phyloP scores from a whole-genome alignment of 2,329 filamentous ascomycete species.

The Cyphellophora attinorum region DNA sequence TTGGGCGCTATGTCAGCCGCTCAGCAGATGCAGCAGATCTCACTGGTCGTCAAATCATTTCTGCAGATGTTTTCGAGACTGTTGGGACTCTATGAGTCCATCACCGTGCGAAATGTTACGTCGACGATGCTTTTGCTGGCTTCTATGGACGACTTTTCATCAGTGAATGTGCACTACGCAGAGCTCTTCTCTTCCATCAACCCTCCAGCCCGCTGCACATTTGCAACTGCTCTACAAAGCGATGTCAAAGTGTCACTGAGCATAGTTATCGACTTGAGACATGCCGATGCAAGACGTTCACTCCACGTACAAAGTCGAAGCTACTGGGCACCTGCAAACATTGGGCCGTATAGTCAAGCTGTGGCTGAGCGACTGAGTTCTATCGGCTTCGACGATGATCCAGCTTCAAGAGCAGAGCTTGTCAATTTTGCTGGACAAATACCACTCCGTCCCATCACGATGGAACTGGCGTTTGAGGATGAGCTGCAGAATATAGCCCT shows the following conservation, averaged over 20 bases:
- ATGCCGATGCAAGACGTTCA: conserved; percentile 30
- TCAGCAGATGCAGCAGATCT: background rate
- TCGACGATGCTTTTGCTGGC: conserved; percentile 59
- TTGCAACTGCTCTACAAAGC: conserved; percentile 62
- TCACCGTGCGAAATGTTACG: conserved; percentile 25
- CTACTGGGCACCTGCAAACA: conserved; percentile 97
- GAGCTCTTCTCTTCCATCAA: conserved; percentile 66
- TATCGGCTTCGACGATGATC: background rate
- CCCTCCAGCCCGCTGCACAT: conserved; percentile 74
- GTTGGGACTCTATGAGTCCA: background rate
- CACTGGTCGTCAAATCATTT: background rate
- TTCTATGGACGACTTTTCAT: conserved; percentile 67
- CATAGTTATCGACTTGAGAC: conserved; percentile 33
- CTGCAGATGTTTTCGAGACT: background rate
- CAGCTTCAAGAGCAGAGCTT: conserved; percentile 24
- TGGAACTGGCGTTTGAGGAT: conserved; percentile 42
- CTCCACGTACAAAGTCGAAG: conserved; percentile 88
- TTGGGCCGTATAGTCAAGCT: conserved; percentile 92
- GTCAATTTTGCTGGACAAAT: conserved; percentile 84
- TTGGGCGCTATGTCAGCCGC: too few relatives aligned
- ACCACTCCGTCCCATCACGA: conserved; percentile 69
- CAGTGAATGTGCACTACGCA: conserved; percentile 67
- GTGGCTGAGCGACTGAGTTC: conserved; percentile 43
- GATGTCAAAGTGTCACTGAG: conserved; percentile 53
- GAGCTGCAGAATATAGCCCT: conserved; percentile 56